Evolutionary conservation across 192 early-diverging fungal genomes (phyloP), one percentile per base, ranked within the genome.

Genomic region (Neocallimastix lanati): DNA sequence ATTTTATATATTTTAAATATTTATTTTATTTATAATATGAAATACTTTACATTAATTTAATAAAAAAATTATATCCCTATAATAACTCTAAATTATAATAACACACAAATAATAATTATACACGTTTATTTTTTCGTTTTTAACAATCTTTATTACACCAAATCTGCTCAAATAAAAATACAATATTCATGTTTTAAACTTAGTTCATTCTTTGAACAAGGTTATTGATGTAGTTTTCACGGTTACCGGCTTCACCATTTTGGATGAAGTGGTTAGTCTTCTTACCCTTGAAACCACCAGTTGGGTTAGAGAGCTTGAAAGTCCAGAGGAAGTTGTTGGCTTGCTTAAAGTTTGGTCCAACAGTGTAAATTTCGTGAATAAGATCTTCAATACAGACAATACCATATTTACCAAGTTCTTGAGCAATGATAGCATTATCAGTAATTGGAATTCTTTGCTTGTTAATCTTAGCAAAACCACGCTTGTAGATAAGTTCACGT

Each of bases 401-500:
- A 84, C 96, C 96, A 87, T 86, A 93, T 85, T 95, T 92, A 85
- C 96, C 96, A 50, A 99, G 91, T 81, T 85, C 84, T 84, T 92
- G 84, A 90, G 98, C 96, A 84, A 98, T 93, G 87, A 99, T 90
- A 78, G 91, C 83, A 92, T 99, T 99, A 88, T 98, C 96, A 83
- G 90, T 87, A 88, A 99, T 93, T 81, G 96, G 94, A 82, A 98
- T 91, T 82, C 98, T 93, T 90, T 98, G 96, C 88, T 93, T 94
- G 92, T 96, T 90, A 85, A 98, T 91, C 95, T 99, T 99, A 83
- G 91, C 96, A 87, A 95, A 97, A 81, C 96, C 98, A 82, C 98
- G 94, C 93, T 99, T 98, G 95, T 99, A 99, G 90, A 99, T 91
- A 78, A 99, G 89, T 90, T 99, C 98, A 86, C 95, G 94, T 85